Evolutionary conservation across 768 basidiomycete genomes (phyloP).

Genomic region (Termitomyces sp.): DNA sequence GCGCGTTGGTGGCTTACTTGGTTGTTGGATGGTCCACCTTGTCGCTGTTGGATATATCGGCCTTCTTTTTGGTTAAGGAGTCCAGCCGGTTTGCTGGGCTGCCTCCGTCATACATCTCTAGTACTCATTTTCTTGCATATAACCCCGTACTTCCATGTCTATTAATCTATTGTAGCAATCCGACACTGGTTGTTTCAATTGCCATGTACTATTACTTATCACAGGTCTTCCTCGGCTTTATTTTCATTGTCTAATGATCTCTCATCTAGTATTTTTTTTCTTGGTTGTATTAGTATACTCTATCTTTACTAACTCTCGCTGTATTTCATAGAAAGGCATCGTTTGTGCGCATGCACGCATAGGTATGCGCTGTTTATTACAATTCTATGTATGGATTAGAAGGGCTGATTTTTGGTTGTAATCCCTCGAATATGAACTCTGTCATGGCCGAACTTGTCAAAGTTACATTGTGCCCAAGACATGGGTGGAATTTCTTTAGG

Average conservation of each 20-base stretch:
- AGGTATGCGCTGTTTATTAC: neutral
- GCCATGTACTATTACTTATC: neutral
- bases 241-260: neutral
- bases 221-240: neutral
- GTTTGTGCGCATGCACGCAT: neutral
- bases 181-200: neutral
- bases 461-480: too few species aligned
- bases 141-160: neutral
- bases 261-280: too few species aligned
- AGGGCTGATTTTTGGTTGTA: neutral
- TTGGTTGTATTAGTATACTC: neutral
- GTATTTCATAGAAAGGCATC: neutral
- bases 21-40: neutral
- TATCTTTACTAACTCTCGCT: neutral
- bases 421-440: neutral
- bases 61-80: neutral
- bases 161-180: neutral
- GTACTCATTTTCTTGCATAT: neutral
- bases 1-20: neutral
- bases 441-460: too few species aligned
- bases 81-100: neutral
- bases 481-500: neutral
- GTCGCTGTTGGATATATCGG: neutral
- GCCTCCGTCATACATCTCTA: neutral
- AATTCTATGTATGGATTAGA: neutral